Percentiles rank a stretch among this genome's conserved stretches.
phyloP scores from a whole-genome alignment of 495 filamentous ascomycete species.

The Recurvomyces mirabilis region DNA sequence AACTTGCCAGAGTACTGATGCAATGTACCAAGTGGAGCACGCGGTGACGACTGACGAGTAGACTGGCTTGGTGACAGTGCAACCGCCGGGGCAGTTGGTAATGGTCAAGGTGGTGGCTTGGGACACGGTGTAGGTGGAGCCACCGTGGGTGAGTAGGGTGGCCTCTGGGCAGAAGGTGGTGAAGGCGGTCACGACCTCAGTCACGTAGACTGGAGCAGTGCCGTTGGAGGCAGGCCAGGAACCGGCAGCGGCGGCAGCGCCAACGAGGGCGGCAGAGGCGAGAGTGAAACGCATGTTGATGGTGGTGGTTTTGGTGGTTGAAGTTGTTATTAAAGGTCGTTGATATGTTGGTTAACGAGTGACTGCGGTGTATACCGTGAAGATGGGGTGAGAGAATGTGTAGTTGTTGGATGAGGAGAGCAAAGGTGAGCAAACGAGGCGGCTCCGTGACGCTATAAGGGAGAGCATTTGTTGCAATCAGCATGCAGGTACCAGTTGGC shows the following conservation, averaged over 20 bases:
- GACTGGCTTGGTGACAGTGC: conserved; percentile 62
- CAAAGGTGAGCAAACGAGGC: neutral
- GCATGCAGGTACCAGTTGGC: conserved; percentile 1
- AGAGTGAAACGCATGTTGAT: conserved; percentile 82
- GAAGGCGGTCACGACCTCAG: conserved; percentile 66
- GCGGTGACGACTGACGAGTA: no score
- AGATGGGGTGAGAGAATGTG: no score
- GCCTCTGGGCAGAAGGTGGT: conserved; percentile 78
- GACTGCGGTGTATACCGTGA: conserved; percentile 30
- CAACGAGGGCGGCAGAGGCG: conserved; percentile 46
- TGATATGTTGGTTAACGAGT: conserved; percentile 24
- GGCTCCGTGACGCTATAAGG: neutral
- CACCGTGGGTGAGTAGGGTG: conserved; percentile 58
- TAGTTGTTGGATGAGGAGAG: conserved; percentile 13
- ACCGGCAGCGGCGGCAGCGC: conserved; percentile 30
- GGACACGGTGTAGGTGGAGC: conserved; percentile 69
- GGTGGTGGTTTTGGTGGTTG: conserved; percentile 11
- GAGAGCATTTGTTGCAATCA: neutral
- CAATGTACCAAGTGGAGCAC: conserved; percentile 11
- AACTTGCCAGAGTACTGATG: neutral
- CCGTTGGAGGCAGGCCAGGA: conserved; percentile 2
- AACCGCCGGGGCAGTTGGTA: conserved; percentile 53
- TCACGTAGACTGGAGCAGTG: conserved; percentile 45
- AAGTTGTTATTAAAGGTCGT: conserved; percentile 21
- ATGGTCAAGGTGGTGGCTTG: conserved; percentile 72